Evolutionary conservation across 768 basidiomycete species (phyloP).

Genomic region (Ephemerocybe angulata): DNA sequence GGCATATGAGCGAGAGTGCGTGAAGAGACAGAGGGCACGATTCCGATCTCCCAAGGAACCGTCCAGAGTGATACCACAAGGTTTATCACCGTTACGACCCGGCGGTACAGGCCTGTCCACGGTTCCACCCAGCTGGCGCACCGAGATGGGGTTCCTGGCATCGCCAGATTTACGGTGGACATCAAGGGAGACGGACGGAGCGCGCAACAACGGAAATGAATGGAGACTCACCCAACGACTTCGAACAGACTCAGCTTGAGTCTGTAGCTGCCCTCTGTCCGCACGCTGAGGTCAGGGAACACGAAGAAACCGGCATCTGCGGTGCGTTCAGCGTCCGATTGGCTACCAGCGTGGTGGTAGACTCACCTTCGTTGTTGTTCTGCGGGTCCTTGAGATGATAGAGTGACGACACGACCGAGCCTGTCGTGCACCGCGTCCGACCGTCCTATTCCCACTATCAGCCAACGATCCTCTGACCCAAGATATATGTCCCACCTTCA

Average conservation of each 20-base stretch:
- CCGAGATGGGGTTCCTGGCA: neutral
- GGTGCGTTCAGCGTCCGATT: slow-evolving; percentile 21
- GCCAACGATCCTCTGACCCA: neutral
- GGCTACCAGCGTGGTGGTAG: neutral
- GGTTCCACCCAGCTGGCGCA: slow-evolving; percentile 5
- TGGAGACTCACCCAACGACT: slow-evolving; percentile 74
- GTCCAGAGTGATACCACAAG: neutral
- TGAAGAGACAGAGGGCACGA: neutral
- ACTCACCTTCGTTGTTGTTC: slow-evolving; percentile 43
- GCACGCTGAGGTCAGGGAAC: slow-evolving; percentile 89
- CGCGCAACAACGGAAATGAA: neutral
- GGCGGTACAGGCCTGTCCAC: slow-evolving; percentile 4
- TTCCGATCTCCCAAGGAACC: slow-evolving; percentile 2
- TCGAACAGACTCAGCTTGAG: slow-evolving; percentile 75
- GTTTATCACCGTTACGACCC: slow-evolving; percentile 6
- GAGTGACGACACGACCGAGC: slow-evolving; percentile 83
- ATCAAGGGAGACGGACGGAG: too few species aligned
- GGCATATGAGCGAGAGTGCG: neutral
- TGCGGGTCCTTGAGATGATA: slow-evolving; percentile 84
- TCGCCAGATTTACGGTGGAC: neutral
- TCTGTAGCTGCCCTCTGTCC: slow-evolving; percentile 89
- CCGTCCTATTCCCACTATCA: slow-evolving; percentile 54
- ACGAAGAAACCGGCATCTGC: slow-evolving; percentile 91
- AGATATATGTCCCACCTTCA: slow-evolving; percentile 48
- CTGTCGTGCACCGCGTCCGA: slow-evolving; percentile 87